Evolutionary conservation across 176 grass and related monocot species (phyloP), one percentile per base, ranked within the genome.

Genomic region (Cenchrus fungigraminus): DNA sequence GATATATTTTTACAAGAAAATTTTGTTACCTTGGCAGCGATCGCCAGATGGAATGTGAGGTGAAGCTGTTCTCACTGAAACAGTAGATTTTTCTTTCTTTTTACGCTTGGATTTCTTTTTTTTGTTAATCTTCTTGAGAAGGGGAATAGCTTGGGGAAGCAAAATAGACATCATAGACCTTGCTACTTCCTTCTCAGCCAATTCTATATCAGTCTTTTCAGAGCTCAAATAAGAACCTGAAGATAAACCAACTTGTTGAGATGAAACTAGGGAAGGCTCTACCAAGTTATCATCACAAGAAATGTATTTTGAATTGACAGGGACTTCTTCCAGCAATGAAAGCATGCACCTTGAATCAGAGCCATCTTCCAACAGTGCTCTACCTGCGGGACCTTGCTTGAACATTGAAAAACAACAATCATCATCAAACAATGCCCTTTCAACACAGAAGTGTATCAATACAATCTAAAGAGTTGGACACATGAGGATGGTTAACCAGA

Each of bases 101-200:
- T 76, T 76, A 65, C 76, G 80, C 87, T 87, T 95, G 40, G 77
- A 56, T 42, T 88, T 98, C 69, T 65, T 93, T 80, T 53, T 87
- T 76, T 62, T 71, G 77, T 91, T 87, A 78, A 82, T 94, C 84
- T 91, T 92, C 74, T 91, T 86, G 62, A 95, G 85, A 92, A 98
- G 87, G 16, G 93, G 91, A 62, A 95, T 83, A 45, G 95, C 95
- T 92, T 94, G 85, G 55, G 93, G 95, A 86, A 95, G 93, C 83
- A 95, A 92, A 95, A 89, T 90, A 68, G 84, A 66, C 89, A 98
- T 85, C 91, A 95, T 98, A 88, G 89, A 95, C 51, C 78, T 89
- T 64, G 89, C 86, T 84, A 95, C 76, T 77, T 98, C 95, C 65
- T 85, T 86, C 76, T 87, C 87, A 62, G 85, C 76, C 67, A 84